phyloP scores from a whole-genome alignment of 169 alveolate species.

The Eimeria falciformis region DNA sequence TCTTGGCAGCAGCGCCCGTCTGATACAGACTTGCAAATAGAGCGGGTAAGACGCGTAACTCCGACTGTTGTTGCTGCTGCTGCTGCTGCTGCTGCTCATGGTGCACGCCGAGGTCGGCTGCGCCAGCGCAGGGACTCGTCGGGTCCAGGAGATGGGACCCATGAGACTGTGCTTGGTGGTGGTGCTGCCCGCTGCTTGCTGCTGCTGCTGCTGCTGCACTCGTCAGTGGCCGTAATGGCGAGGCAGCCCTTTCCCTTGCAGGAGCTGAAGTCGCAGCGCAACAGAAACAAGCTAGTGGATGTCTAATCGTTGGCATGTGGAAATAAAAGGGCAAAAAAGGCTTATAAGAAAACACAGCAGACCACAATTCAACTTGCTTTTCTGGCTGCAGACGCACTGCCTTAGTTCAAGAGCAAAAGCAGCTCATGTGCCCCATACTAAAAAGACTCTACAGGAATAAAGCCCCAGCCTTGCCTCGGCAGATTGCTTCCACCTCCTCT shows the following conservation, averaged over 20 bases:
- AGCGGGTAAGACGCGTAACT: slow-evolving; percentile 12
- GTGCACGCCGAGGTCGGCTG: not conserved
- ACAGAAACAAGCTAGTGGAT: not conserved
- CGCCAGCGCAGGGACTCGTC: not conserved
- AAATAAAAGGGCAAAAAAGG: too few species aligned
- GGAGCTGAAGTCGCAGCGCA: not conserved
- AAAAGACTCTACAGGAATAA: too few species aligned
- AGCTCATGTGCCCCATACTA: too few species aligned
- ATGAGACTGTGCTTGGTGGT: too few species aligned
- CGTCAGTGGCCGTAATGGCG: not conserved
- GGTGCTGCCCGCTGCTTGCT: not conserved
- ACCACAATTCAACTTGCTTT: too few species aligned
- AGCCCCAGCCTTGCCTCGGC: slow-evolving; percentile 1
- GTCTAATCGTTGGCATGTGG: too few species aligned
- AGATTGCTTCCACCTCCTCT: not conserved
- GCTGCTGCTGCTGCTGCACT: not conserved
- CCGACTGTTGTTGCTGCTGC: slow-evolving; percentile 2
- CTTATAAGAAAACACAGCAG: too few species aligned
- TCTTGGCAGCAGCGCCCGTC: slow-evolving; percentile 7
- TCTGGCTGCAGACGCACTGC: too few species aligned
- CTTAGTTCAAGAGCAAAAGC: too few species aligned
- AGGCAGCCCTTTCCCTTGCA: not conserved
- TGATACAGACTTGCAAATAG: not conserved
- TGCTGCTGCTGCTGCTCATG: not conserved
- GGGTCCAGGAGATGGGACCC: too few species aligned